Base-by-base conservation (phyloP, 169 alveolate genomes). In the Eimeria necatrix region DNA sequence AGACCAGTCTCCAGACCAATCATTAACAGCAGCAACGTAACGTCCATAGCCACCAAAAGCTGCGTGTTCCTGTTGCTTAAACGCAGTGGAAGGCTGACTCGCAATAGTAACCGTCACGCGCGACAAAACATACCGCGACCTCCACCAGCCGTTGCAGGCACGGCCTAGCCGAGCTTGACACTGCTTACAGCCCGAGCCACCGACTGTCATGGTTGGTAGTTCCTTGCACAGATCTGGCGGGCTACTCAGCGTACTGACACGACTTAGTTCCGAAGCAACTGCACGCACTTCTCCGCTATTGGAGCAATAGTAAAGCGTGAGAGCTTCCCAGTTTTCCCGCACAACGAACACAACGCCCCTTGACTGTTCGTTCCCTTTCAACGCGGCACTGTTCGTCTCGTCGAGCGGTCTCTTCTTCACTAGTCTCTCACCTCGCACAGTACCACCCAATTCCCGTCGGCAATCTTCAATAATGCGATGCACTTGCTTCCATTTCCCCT, bases 261-360 rank as follows among this genome's bases (percentile, higher is more conserved):
- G 90, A 48, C 73, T 81, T n/a, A 81, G 71, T 51, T 56, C 90
- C 7, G 90, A 81, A 56, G 73, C 90, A 51, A 81, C 90, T 24
- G 74, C 90, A 26, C 73, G 71, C 16, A 81, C 86, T 1, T 48
- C 64, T 46, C 86, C 86, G 18, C 64, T 76, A 24, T n/a, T 51
- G 0, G 90, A 56, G 26, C 74, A 56, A 53, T 24, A 51, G 74
- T 56, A 53, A 3, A 56, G 56, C 26, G 90, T 81, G 32, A 81
- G 52, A 1, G 90, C 90, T 4, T 81, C 90, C 90, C 90, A 81
- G 24, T 81, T 64, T 64, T 81, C 90, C 14, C 90, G 70, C 70
- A 81, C 74, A 22, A 81, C 73, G 74, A 26, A 81, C 51, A 81
- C 56, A 14, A 56, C 90, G 10, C 71, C 73, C 10, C 24, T 51